These are phyloP conservation scores for Kwoniella botswanensis DNA, from an alignment of 768 basidiomycete genomes.

Conservation along the genomic window DNA sequence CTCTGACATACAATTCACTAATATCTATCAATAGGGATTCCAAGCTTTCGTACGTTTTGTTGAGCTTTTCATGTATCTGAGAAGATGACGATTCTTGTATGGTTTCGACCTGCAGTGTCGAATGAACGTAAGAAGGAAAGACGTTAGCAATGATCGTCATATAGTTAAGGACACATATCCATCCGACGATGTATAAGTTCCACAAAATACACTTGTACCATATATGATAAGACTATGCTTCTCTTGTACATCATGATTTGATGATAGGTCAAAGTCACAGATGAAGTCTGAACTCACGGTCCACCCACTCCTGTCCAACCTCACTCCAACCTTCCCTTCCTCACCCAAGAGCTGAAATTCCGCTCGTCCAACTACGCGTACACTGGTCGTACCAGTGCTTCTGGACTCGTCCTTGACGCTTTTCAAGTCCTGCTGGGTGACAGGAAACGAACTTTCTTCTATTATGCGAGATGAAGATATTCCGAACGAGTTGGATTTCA, in stretches of 20 bases:
- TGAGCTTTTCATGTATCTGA: conserved; percentile 17
- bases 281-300: conserved; percentile 35
- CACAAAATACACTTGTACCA: no score
- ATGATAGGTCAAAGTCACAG: background rate
- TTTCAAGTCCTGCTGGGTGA: background rate
- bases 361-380: conserved; percentile 26
- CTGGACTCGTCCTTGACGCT: conserved; percentile 11
- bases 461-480: background rate
- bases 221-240: no score
- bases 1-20: conserved; percentile 36
- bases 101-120: conserved; percentile 2
- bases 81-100: conserved; percentile 2
- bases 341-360: conserved; percentile 23
- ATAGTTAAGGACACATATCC: no score
- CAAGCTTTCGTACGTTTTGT: conserved; percentile 41
- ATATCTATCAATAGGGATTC: conserved; percentile 45
- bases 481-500: conserved; percentile 17
- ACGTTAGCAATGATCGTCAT: background rate
- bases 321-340: conserved; percentile 26
- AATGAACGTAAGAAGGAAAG: background rate
- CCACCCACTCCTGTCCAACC: conserved; percentile 43
- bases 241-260: no score
- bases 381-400: conserved; percentile 18
- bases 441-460: conserved; percentile 9
- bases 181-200: no score